Base-by-base conservation (phyloP, 345 rosid species). In the Excoecaria cochinchinensis region DNA sequence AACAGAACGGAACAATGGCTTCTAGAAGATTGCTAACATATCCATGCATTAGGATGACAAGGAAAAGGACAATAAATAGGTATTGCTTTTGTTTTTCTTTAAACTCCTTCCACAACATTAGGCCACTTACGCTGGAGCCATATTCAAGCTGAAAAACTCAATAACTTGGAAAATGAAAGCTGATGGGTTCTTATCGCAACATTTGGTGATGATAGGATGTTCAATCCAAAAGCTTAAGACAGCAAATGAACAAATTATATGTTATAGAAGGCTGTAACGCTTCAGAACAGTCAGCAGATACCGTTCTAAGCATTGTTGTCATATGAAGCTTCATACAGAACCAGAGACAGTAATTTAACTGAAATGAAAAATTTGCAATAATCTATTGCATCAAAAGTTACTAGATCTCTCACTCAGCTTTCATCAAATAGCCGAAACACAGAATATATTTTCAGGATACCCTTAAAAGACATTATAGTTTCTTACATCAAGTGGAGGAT, bases 401-500 rank as follows among this genome's bases (percentile, higher is more conserved):
- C 48, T 10, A 4, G 48, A 44, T 56, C 3, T 24, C 38, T 8
- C 24, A 22, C 63, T 31, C 38, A 59, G 15, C 63, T 22, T 56
- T 59, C 36, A 22, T 59, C 6, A 59, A 59, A 59, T 59, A 8
- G 8, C 8, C 63, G 22, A 38, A 59, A 59, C 15, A 59, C 36
- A 59, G 24, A 59, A 59, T 59, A 13, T 59, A 38, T 11, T 7
- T 10, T 66, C 9, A n/a, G 13, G 10, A 69, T 3, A 42, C 25
- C 62, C 68, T 73, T 15, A 51, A 66, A 13, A 38, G 38, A 24
- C 21, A 74, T 64, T 22, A 67, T 19, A 76, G 71, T 58, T 61
- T 70, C 89, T 83, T 80, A 89, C 92, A 73, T 89, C 92, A 74
- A 90, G 66, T 70, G 96, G 91, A 81, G 98, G 98, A 86, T 75